Evolutionary conservation across 2,329 filamentous ascomycete genomes (phyloP), one percentile per base, ranked within the genome.

Genomic region (Aspergillus japonicus): DNA sequence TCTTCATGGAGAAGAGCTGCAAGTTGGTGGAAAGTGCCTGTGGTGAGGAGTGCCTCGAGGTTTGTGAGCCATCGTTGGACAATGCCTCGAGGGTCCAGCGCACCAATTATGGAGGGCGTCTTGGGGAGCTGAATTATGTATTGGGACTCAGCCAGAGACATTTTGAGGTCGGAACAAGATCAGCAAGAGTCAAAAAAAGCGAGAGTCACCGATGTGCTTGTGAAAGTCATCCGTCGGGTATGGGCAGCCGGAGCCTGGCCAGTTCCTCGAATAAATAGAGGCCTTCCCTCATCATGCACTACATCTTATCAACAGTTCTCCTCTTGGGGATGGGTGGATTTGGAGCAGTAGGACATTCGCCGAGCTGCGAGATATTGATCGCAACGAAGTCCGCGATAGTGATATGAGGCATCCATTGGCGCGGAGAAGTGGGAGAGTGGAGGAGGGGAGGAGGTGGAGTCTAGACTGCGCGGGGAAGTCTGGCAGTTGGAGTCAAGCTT

Each of bases 1-100:
- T 76, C 74, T 19, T 64, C 47, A 14, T 77, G 73, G 51, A 78
- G 74, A 5, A 78, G 63, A 1, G 56, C 33, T 24, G 60, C 31
- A 11, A 73, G 53, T 3, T 65, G 58, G 12, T 67, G 51, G 12
- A 58, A 58, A 12, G 64, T 61, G 19, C 60, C 63, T 3, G 26
- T 59, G 5, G 62, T 57, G 1, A 75, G 64, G n/a, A 68, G 64
- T 6, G 54, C 50, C 21, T 73, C 67, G 3, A 76, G 61, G 2
- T 61, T 60, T 11, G 66, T 66, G 35, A 75, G 60, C 73, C 74
- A 76, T 71, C 68, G 64, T 54, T 75, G 71, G 11, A 71, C 66
- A 29, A 75, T 68, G 11, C 57, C 62, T 23, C 65, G 60, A 0
- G 71, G 63, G 4, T 72, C 65, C n/a, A 54, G 24, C 52, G 39